Percentiles rank a stretch among this genome's conserved stretches.
phyloP scores from a whole-genome alignment of 306 rosid species.

The Leucaena leucocephala region DNA sequence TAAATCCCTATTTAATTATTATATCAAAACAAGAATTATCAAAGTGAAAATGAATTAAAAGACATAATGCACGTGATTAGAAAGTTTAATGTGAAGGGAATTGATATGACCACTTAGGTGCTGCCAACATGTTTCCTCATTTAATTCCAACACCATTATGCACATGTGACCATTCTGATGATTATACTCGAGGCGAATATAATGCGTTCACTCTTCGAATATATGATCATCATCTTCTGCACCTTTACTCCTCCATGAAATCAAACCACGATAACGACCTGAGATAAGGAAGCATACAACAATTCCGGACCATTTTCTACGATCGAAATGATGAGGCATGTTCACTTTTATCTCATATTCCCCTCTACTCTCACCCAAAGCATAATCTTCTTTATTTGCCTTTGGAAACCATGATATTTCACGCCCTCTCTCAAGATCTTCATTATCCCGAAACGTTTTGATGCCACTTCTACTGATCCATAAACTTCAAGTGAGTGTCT shows the following conservation, averaged over 20 bases:
- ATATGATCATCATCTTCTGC: neutral
- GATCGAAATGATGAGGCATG: neutral
- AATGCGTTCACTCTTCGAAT: neutral
- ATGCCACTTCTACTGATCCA: neutral
- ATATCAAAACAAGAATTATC: no score
- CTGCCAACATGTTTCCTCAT: neutral
- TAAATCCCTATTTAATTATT: no score
- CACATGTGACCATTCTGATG: neutral
- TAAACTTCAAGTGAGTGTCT: neutral
- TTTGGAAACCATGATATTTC: neutral
- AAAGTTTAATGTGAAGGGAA: neutral
- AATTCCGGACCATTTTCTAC: neutral
- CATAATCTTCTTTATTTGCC: neutral
- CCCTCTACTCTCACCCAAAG: fast-evolving
- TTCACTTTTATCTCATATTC: neutral
- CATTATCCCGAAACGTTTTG: neutral
- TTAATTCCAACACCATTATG: neutral
- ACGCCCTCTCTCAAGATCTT: neutral
- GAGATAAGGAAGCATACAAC: neutral
- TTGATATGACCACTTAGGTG: neutral
- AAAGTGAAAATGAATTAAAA: no score
- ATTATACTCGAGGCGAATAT: neutral
- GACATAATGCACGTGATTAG: no score
- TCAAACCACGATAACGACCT: neutral
- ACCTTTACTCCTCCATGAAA: neutral